A percentile compares a stretch with the other conserved stretches of the same genome.
Evolutionary conservation across 2,329 filamentous ascomycete genomes (phyloP).

Genomic region (Neurospora crassa): DNA sequence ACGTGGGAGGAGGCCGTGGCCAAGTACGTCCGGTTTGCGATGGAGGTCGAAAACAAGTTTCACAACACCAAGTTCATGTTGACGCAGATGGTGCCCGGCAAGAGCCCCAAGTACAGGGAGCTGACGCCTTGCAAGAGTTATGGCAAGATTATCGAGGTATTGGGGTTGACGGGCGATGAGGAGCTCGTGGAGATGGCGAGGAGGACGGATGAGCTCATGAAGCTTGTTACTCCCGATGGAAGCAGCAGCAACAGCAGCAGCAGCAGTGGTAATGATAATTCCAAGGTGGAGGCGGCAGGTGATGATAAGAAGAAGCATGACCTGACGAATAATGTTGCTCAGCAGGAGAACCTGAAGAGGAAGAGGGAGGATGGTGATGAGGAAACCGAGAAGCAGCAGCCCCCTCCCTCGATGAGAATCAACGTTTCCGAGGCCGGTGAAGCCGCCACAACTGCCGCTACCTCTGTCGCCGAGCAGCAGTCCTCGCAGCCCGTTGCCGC

Average conservation of each 20-base stretch:
- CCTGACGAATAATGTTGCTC: neutral
- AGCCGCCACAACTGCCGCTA: neutral
- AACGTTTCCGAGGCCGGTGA: neutral
- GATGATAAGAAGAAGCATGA: constrained; percentile 2
- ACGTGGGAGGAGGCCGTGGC: constrained; percentile 70
- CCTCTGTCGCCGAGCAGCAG: neutral
- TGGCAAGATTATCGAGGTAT: constrained; percentile 51
- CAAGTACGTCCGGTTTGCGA: constrained; percentile 60
- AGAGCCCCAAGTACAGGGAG: constrained; percentile 50
- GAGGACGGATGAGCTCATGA: constrained; percentile 54
- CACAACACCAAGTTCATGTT: constrained; percentile 92
- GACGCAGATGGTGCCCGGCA: constrained; percentile 76
- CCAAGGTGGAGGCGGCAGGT: constrained; percentile 21
- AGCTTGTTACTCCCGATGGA: constrained; percentile 43
- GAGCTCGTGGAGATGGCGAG: constrained; percentile 54
- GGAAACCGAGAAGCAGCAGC: constrained; percentile 4
- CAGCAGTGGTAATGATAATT: neutral
- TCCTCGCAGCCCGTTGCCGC: neutral
- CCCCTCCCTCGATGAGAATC: neutral
- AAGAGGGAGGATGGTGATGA: constrained; percentile 2
- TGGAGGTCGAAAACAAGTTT: constrained; percentile 77
- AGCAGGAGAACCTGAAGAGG: constrained; percentile 3
- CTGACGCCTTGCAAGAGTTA: constrained; percentile 64
- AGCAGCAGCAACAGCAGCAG: neutral
- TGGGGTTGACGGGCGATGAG: constrained; percentile 44